Evolutionary conservation across 2,329 filamentous ascomycete genomes (phyloP).

Genomic region (Alternaria sp.): DNA sequence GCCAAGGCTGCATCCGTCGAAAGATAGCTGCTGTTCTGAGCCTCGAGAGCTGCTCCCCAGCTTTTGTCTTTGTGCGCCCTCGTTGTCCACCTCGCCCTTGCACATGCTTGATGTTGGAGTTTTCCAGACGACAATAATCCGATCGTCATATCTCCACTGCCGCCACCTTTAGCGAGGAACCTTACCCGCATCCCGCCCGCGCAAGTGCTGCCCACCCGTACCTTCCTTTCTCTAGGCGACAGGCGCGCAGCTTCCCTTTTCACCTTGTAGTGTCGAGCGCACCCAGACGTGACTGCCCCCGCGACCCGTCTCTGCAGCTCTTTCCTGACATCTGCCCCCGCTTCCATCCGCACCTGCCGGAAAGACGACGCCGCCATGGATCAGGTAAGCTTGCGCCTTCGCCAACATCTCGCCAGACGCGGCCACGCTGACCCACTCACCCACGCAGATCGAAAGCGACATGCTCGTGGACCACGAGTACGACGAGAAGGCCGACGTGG

Average conservation of each 20-base stretch:
- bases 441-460: constrained; percentile 63
- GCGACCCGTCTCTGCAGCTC: not conserved
- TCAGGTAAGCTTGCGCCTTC: constrained; percentile 43
- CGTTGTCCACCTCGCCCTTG: not conserved
- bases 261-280: constrained; percentile 11
- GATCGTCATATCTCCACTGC: constrained; percentile 32
- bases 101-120: constrained; percentile 1
- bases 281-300: constrained; percentile 12
- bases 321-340: constrained; percentile 16
- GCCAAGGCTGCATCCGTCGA: constrained; percentile 11
- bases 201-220: constrained; percentile 19
- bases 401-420: not conserved
- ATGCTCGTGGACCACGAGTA: constrained; percentile 69
- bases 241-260: constrained; percentile 25
- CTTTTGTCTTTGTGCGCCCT: constrained; percentile 12
- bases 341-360: constrained; percentile 22
- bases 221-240: constrained; percentile 23
- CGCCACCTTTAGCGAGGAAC: constrained; percentile 46
- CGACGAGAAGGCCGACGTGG: constrained; percentile 67
- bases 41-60: constrained; percentile 9
- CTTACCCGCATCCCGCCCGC: constrained; percentile 11
- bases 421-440: constrained; percentile 10
- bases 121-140: constrained; percentile 9
- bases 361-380: constrained; percentile 37
- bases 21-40: constrained; percentile 3